Evolutionary conservation across 148 eudicot species (phyloP), one percentile per base, ranked within the genome.

Genomic region (Pharnaceum exiguum): DNA sequence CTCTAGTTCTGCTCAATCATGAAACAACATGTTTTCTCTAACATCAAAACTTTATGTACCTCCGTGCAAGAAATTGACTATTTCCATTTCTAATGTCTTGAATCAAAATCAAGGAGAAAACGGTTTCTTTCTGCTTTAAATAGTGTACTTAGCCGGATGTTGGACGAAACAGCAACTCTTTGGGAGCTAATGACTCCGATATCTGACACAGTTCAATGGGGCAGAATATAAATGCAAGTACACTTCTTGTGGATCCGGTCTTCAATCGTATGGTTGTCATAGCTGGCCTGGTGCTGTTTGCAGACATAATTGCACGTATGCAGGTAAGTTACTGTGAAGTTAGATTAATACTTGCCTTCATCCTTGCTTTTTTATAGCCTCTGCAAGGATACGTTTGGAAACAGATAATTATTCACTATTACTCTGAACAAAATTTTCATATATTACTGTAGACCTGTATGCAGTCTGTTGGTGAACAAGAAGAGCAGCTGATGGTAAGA

Each of bases 401-500:
- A 40, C 2, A 21, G 17, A 18, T 43, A 3, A 2, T 43, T 11
- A 5, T 5, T 5, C 1, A 11, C 4, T 43, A 19, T 6, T 31
- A 12, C 13, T 52, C 0, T 7, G 22, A 17, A 7, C 2, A 40
- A n/a, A 22, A 5, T 13, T 11, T 35, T 10, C 43, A 35, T 22
- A 10, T 35, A 33, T 35, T 10, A 17, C 23, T 18, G 40, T 21
- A 12, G 28, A 54, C 44, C 26, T 17, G 43, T 35, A 54, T 54
- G 24, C 58, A 35, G 28, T 33, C 58, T 2, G 28, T 43, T 21
- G 49, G 26, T 45, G 49, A 45, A 22, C 9, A 10, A 0, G 58
- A 54, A 21, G 57, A 52, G 27, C 40, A 30, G 40, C 57, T 31
- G 57, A 52, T 52, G 42, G 12, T 32, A 32, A 52, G 57, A 32